A percentile compares a stretch with the other conserved stretches of the same genome.
phyloP scores from a whole-genome alignment of 202 grass and related monocot species.

The Panicum hallii region DNA sequence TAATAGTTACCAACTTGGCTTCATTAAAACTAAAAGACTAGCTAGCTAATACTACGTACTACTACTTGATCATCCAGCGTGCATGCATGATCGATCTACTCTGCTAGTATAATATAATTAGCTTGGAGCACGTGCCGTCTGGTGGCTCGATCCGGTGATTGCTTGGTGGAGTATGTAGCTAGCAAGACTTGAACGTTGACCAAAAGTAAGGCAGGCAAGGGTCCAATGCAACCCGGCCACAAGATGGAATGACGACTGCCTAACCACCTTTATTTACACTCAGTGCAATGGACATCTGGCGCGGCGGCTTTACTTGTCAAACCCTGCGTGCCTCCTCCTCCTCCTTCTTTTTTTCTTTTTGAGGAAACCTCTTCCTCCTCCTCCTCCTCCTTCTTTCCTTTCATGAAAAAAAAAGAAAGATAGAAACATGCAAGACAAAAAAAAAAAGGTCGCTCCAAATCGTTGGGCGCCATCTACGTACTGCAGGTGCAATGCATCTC shows the following conservation, averaged over 20 bases:
- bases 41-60: too few relatives aligned
- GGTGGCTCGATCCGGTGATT: background rate
- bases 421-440: too few relatives aligned
- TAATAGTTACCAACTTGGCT: too few relatives aligned
- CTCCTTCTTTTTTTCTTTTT: too few relatives aligned
- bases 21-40: too few relatives aligned
- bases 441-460: too few relatives aligned
- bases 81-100: too few relatives aligned
- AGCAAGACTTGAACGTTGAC: constrained; percentile 41
- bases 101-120: too few relatives aligned
- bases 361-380: too few relatives aligned
- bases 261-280: background rate
- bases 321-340: background rate
- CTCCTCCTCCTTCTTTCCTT: background rate
- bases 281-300: background rate
- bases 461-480: background rate
- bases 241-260: background rate
- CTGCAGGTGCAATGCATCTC: background rate
- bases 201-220: background rate
- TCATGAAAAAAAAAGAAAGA: too few relatives aligned
- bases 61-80: too few relatives aligned
- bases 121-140: too few relatives aligned
- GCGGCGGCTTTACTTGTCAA: background rate
- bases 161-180: background rate
- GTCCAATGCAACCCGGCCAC: background rate